Conservation (phyloP, 2,329 filamentous ascomycete species). For the Rhexocercosporidium sp. region DNA sequence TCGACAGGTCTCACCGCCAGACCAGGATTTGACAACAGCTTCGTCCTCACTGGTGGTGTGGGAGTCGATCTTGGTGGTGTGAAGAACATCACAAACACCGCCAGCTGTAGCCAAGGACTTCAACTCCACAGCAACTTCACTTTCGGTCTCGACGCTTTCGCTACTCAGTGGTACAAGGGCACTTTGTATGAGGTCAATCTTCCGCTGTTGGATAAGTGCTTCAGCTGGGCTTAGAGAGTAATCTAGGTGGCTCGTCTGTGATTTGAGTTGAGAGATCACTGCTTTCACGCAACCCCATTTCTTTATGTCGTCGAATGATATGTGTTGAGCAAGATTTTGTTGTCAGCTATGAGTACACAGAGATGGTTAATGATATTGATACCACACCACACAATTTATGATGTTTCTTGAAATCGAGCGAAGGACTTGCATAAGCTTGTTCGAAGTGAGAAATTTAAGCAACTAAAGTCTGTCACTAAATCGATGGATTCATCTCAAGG, state of each 20-base stretch:
- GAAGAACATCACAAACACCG: conserved; percentile 28
- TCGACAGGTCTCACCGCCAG: conserved; percentile 46
- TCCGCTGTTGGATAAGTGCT: conserved; percentile 41
- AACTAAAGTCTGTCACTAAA: no score
- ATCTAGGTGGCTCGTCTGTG: not conserved
- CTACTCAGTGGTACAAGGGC: conserved; percentile 35
- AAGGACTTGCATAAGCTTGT: no score
- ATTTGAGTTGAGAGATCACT: not conserved
- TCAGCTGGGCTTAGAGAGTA: conserved; percentile 25
- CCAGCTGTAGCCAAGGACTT: conserved; percentile 37
- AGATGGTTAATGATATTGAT: conserved; percentile 5
- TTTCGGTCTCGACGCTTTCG: conserved; percentile 40
- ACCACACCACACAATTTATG: not conserved
- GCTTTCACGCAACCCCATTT: not conserved
- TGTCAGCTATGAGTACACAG: not conserved
- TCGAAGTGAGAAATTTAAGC: no score
- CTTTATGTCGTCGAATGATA: not conserved
- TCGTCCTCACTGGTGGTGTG: conserved; percentile 41
- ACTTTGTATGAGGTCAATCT: conserved; percentile 37
- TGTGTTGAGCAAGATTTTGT: no score
- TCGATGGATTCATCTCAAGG: no score
- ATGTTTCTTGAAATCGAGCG: no score
- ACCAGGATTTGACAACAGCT: conserved; percentile 46
- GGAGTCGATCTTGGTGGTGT: conserved; percentile 31
- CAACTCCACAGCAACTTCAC: conserved; percentile 38